Percentiles rank a stretch among this genome's conserved stretches.
phyloP scores from a whole-genome alignment of 192 early-diverging fungal genomes.

The Coemansia sp. region DNA sequence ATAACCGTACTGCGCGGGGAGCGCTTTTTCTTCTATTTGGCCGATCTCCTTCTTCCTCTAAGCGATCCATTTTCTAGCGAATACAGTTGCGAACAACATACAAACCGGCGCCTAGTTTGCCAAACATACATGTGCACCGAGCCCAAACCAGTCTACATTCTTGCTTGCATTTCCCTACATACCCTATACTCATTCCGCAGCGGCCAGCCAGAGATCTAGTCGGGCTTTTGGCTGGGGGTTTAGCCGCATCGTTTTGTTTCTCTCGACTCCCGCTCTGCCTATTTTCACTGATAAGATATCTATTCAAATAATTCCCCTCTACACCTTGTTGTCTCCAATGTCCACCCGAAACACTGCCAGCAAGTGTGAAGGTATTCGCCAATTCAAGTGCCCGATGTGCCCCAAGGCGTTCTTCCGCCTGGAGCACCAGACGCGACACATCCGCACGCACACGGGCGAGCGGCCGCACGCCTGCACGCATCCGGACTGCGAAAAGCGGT shows the following conservation, averaged over 20 bases:
- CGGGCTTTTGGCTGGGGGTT: too few relatives aligned
- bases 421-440: conserved; percentile 76
- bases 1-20: conserved; percentile 19
- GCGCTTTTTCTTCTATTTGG: conserved; percentile 12
- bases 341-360: conserved; percentile 35
- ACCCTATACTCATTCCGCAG: neutral
- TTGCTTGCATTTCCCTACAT: conserved; percentile 3
- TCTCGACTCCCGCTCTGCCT: neutral
- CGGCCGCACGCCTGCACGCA: conserved; percentile 75
- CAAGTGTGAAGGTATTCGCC: conserved; percentile 49
- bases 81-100: neutral
- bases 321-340: conserved; percentile 12
- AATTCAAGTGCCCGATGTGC: conserved; percentile 70
- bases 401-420: conserved; percentile 68
- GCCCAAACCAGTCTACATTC: conserved; percentile 1
- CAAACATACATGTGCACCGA: conserved; percentile 6
- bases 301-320: neutral
- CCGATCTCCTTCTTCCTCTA: conserved; percentile 4
- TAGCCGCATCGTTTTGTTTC: too few relatives aligned
- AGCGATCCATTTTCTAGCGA: neutral
- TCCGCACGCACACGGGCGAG: conserved; percentile 83
- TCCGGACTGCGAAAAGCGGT: conserved; percentile 72
- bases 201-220: neutral
- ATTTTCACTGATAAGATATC: neutral
- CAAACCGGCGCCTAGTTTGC: neutral